Evolutionary conservation across 2,329 filamentous ascomycete species (phyloP), one percentile per base, ranked within the genome.

Genomic region (Conoideocrella luteorostrata): DNA sequence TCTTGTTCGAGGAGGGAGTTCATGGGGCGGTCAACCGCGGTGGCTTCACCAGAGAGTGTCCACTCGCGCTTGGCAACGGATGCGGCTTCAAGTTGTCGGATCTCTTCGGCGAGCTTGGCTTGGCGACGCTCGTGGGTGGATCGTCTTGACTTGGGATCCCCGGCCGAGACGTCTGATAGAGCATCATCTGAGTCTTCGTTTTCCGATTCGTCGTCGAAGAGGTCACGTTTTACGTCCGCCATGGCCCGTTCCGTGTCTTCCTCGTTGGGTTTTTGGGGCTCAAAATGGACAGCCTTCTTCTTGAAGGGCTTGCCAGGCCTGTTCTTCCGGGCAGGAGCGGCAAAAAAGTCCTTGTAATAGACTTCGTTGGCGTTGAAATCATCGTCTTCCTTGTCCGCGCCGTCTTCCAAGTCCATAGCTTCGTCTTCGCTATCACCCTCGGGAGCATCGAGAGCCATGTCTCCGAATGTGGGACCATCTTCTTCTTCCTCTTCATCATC

Each of bases 1-100:
- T 97, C 89, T 67, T 97, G 82, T 60, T 97, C 90, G 1, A 98
- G 78, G 3, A 98, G 76, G 1, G 91, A 96, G 69, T 98, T 97
- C 43, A 88, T 62, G 0, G 93, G 93, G 28, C 93, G 79, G 53
- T 93, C 88, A 1, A 74, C 74, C 2, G 88, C 91, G 39, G 81
- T 77, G 4, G 90, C 90, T 72, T 98, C 93, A 58, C 93, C 93
- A 9, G 85, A 78, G 41, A 97, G 70, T 15, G 87, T 86, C 93
- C 93, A 98, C 57, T 91, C 81, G 46, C 89, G 84, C 66, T 95
- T 94, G 23, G 87, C 85, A 1, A 97, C 84, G 43, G 90, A 91
- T 22, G 84, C 88, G 4, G 87, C 82, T 71, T 98, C 93, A 15
- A 98, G 79, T 47, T 85, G 83, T 50, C 90, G 86, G 52, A 98